phyloP scores from a whole-genome alignment of 257 asterid genomes.

The Forsythia suspensa region DNA sequence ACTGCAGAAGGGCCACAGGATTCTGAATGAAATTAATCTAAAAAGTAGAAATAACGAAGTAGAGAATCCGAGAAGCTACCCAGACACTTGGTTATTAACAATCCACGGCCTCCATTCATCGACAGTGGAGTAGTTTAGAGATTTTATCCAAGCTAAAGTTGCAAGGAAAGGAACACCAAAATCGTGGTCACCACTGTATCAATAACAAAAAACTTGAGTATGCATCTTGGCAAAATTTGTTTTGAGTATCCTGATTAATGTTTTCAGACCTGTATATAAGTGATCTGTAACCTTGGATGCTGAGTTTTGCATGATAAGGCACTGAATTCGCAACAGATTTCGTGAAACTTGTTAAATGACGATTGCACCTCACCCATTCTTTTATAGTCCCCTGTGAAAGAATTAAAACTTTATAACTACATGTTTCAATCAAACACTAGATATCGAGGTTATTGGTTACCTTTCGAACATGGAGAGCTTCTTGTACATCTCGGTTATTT shows the following conservation, averaged over 20 bases:
- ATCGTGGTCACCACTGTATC: constrained; percentile 52
- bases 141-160: constrained; percentile 51
- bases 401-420: background rate
- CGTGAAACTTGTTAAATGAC: constrained; percentile 11
- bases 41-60: background rate
- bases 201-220: background rate
- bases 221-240: background rate
- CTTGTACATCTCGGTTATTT: constrained; percentile 35
- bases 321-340: background rate
- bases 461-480: constrained; percentile 40
- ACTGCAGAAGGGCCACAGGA: constrained; percentile 13
- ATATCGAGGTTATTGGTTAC: constrained; percentile 17
- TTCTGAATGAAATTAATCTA: background rate
- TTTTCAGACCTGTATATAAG: constrained; percentile 35
- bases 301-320: constrained; percentile 30
- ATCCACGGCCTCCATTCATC: constrained; percentile 51
- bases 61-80: constrained; percentile 25
- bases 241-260: background rate
- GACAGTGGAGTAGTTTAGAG: constrained; percentile 34
- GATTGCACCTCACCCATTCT: constrained; percentile 30
- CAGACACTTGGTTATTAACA: constrained; percentile 40
- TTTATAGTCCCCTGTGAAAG: constrained; percentile 20
- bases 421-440: constrained; percentile 12
- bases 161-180: constrained; percentile 32
- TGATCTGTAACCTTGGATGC: constrained; percentile 31